Percentiles rank a stretch among this genome's conserved stretches.
These are phyloP conservation scores for Leccinum incarnatum DNA, from an alignment of 768 basidiomycete genomes.

Conservation along the genomic window DNA sequence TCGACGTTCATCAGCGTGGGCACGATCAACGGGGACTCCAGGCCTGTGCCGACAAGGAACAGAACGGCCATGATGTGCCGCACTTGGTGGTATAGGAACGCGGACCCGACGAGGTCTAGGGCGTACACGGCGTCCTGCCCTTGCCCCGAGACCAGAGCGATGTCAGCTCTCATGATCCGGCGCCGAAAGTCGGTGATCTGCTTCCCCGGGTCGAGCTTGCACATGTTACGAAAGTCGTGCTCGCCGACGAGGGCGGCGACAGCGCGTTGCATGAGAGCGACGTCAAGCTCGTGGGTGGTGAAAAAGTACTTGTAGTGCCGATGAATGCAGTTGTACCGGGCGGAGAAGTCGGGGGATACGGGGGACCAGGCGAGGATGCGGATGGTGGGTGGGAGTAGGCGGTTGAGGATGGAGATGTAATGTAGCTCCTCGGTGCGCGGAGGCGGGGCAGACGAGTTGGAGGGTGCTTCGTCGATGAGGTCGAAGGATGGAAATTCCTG, in stretches of 20 bases:
- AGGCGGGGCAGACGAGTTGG: conserved; percentile 30
- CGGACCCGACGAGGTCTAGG: conserved; percentile 81
- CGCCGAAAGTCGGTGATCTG: conserved; percentile 82
- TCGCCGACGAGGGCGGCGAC: conserved; percentile 73
- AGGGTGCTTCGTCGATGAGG: conserved; percentile 38
- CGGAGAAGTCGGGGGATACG: conserved; percentile 73
- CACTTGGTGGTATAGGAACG: conserved; percentile 95
- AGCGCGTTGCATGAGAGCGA: conserved; percentile 72
- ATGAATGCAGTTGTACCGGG: conserved; percentile 81
- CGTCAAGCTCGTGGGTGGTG: conserved; percentile 60
- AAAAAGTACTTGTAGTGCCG: conserved; percentile 99
- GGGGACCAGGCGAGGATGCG: conserved; percentile 95
- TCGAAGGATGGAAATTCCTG: conserved; percentile 29
- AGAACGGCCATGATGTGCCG: conserved; percentile 91
- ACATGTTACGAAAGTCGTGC: conserved; percentile 95
- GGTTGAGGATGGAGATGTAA: conserved; percentile 81
- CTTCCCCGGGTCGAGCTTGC: conserved; percentile 89
- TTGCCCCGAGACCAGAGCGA: conserved; percentile 42
- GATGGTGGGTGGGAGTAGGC: conserved; percentile 84
- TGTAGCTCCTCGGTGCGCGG: conserved; percentile 53
- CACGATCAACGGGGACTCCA: conserved; percentile 73
- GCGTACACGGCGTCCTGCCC: conserved; percentile 50
- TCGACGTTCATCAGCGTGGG: conserved; percentile 71
- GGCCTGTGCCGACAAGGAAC: conserved; percentile 80
- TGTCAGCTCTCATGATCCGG: conserved; percentile 62